Conservation (phyloP, 371 early-diverging fungal species). For the Smittium mucronatum region DNA sequence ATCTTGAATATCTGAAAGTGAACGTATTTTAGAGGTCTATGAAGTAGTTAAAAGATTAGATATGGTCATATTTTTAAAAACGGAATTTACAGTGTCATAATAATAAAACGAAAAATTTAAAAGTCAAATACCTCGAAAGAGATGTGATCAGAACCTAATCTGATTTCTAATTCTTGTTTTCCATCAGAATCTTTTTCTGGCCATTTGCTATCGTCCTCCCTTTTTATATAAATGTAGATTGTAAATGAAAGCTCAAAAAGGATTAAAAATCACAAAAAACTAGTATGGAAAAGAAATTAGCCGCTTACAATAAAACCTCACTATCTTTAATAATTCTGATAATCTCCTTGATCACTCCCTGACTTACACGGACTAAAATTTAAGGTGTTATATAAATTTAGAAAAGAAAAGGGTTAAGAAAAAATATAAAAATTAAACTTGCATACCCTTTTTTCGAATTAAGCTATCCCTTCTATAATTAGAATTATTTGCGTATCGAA, state of each 20-base stretch:
- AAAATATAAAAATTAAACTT: neutral
- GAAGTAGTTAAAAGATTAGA: too few species aligned
- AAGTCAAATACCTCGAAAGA: slow-evolving; percentile 64
- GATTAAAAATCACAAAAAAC: slow-evolving; percentile 6
- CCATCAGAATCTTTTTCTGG: slow-evolving; percentile 83
- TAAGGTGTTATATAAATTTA: neutral
- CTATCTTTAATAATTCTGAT: slow-evolving; percentile 78
- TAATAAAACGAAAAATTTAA: neutral
- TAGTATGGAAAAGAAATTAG: too few species aligned
- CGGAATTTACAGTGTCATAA: too few species aligned
- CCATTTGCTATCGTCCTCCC: slow-evolving; percentile 88
- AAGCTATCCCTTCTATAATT: slow-evolving; percentile 94
- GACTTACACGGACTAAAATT: slow-evolving; percentile 56
- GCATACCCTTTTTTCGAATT: slow-evolving; percentile 81
- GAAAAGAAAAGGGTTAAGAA: too few species aligned
- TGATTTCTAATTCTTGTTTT: slow-evolving; percentile 86
- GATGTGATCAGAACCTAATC: slow-evolving; percentile 77
- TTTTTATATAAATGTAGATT: slow-evolving; percentile 17
- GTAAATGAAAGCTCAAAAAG: too few species aligned
- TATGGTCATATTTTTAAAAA: too few species aligned
- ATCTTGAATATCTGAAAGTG: slow-evolving; percentile 76
- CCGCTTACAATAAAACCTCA: slow-evolving; percentile 70
- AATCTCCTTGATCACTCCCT: slow-evolving; percentile 67
- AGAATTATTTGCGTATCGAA: slow-evolving; percentile 93
- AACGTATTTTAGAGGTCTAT: slow-evolving; percentile 82